Conservation (phyloP, 1,284 basidiomycete species). For the Omphalotus olearius region DNA sequence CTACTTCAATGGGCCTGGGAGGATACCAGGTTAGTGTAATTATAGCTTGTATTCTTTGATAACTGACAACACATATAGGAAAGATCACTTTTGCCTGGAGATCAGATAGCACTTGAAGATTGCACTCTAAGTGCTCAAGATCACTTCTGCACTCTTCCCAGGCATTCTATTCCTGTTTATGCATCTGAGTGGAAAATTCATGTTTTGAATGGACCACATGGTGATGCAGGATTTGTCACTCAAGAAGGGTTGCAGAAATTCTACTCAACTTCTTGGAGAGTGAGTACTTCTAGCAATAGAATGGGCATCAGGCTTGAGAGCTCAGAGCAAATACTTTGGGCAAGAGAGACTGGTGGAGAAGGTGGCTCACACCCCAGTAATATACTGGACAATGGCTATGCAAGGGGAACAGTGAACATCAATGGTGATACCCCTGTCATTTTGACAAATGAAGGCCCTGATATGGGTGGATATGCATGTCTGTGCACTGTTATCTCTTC, state of each 20-base stretch:
- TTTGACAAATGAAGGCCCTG: conserved; percentile 57
- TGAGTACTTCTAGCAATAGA: conserved; percentile 56
- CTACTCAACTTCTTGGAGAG: conserved; percentile 46
- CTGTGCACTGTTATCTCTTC: conserved; percentile 47
- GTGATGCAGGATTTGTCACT: conserved; percentile 54
- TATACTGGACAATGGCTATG: conserved; percentile 68
- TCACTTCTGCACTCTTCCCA: conserved; percentile 16
- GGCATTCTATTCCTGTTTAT: conserved; percentile 39
- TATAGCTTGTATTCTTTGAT: not conserved
- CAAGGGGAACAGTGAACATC: conserved; percentile 54
- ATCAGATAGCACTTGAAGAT: conserved; percentile 37
- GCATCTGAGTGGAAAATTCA: conserved; percentile 47
- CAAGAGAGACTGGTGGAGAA: conserved; percentile 58
- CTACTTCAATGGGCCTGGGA: conserved; percentile 57
- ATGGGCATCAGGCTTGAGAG: conserved; percentile 54
- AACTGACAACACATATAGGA: conserved; percentile 25
- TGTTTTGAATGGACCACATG: conserved; percentile 62
- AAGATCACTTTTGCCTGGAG: conserved; percentile 43
- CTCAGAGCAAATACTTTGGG: conserved; percentile 49
- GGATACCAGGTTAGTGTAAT: conserved; percentile 48
- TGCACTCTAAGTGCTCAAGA: conserved; percentile 20
- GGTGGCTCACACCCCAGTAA: conserved; percentile 73
- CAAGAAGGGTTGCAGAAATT: conserved; percentile 42
- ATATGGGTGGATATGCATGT: conserved; percentile 63
- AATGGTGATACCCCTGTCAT: conserved; percentile 76